phyloP scores from a whole-genome alignment of 2,329 filamentous ascomycete species.

The Pseudogymnoascus sp. region DNA sequence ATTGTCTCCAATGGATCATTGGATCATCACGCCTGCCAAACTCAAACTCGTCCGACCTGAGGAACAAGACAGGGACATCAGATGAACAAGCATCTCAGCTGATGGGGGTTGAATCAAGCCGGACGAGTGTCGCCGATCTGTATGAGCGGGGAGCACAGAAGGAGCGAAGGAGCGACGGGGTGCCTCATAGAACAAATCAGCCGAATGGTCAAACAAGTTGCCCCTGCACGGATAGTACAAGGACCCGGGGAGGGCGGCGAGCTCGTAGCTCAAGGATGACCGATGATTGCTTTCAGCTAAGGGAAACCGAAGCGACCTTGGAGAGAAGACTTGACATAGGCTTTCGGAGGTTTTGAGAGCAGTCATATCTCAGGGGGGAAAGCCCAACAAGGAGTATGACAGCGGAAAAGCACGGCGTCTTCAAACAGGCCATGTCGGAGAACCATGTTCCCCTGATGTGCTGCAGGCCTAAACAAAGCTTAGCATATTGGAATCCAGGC shows the following conservation, averaged over 20 bases:
- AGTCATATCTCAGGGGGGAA: neutral
- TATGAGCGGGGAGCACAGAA: neutral
- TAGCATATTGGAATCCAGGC: neutral
- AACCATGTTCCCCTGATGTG: constrained; percentile 1
- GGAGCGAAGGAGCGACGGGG: neutral
- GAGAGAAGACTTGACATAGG: neutral
- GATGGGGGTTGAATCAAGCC: neutral
- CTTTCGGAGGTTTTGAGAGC: neutral
- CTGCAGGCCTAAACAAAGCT: neutral
- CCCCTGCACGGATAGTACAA: neutral
- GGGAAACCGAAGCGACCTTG: neutral
- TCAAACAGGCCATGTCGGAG: constrained; percentile 1
- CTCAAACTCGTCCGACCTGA: neutral
- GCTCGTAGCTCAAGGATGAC: neutral
- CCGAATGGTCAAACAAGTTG: constrained; percentile 3
- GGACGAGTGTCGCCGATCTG: constrained; percentile 1
- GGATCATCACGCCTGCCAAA: constrained; percentile 6
- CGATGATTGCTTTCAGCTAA: neutral
- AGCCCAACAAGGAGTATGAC: neutral
- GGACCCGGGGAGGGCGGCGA: neutral
- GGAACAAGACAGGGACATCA: neutral
- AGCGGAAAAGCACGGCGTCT: neutral
- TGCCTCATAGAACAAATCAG: neutral
- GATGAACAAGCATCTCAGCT: neutral
- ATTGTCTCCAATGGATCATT: neutral